Percentiles rank a stretch among this genome's conserved stretches.
These are phyloP conservation scores for Picochlorum sp. DNA, from an alignment of 139 green algal species.

Conservation along the genomic window DNA sequence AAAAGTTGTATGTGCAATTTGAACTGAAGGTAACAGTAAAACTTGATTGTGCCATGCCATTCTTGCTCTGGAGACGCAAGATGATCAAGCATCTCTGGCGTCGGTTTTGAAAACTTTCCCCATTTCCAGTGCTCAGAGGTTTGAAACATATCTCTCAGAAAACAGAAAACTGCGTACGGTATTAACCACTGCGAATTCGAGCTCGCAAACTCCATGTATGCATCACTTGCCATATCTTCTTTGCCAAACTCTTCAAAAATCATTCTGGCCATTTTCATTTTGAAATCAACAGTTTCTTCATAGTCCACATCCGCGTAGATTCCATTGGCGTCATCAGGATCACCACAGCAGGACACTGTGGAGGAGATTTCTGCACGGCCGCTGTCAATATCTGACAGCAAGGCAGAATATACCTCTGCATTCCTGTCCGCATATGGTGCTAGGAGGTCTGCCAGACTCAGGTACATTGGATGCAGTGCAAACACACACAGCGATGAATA, in stretches of 20 bases:
- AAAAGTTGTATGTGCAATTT: conserved; percentile 81
- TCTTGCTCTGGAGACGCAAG: conserved; percentile 41
- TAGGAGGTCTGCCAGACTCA: conserved; percentile 11
- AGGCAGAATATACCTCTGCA: too few species aligned
- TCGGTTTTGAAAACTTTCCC: conserved; percentile 52
- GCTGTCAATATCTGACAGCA: too few species aligned
- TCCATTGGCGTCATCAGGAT: conserved; percentile 15
- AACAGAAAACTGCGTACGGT: conserved; percentile 84
- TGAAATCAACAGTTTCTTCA: conserved; percentile 60
- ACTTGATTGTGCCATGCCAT: conserved; percentile 43
- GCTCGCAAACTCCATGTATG: conserved; percentile 48
- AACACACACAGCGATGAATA: conserved; percentile 86
- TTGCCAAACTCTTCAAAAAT: conserved; percentile 41
- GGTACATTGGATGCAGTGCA: conserved; percentile 88
- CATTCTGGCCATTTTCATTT: conserved; percentile 54
- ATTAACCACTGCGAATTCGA: conserved; percentile 73
- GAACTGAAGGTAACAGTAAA: conserved; percentile 69
- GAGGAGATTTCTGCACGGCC: too few species aligned
- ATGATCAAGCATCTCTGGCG: conserved; percentile 36
- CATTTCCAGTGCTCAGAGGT: conserved; percentile 86
- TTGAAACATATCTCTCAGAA: conserved; percentile 77
- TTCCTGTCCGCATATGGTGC: neutral
- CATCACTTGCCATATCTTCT: conserved; percentile 22
- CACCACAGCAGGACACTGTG: too few species aligned
- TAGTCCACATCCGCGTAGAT: conserved; percentile 67